Evolutionary conservation across 2,329 filamentous ascomycete species (phyloP), one percentile per base, ranked within the genome.

Genomic region (Sclerotinia minor): DNA sequence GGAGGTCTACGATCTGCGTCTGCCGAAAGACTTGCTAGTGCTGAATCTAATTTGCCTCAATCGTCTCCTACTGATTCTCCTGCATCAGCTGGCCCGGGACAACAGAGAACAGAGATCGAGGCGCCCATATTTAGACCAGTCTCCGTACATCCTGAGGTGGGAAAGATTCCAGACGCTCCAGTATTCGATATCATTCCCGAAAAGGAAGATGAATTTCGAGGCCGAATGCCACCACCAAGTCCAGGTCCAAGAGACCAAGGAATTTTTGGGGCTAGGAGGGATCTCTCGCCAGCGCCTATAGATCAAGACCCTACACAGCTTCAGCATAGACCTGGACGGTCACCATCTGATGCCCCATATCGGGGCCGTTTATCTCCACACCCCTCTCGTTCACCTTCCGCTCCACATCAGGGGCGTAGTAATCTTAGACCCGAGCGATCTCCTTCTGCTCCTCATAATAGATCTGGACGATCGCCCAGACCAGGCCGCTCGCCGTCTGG

Each of bases 1-100:
- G 91, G 90, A 24, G 96, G 92, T 79, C 94, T 94, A 77, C 89
- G 92, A 52, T 90, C 90, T 65, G 80, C 90, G 73, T 92, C 89
- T 52, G 82, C 87, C 65, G 89, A 90, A 9, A 68, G 68, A 32
- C 29, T 57, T 38, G 84, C 38, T 41, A 15, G 13, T 15, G 38
- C 68, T 32, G 75, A 64, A n/a, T 72, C 72, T 41, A 74, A 73
- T 38, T 24, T 26, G 41, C 15, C 44, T 11, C 64, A 35, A 3
- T 24, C 44, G 15, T 57, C 55, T 24, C 54, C 53, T 41, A 26
- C n/a, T 13, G 49, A 68, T 21, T 75, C 79, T 72, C 74, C 82
- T 70, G 78, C 58, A 32, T 60, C 58, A 47, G 58, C 58, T 35
- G 58, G 58, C 11, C 58, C 26, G 19, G 74, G 85, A 57, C 84